A percentile compares a stretch with the other conserved stretches of the same genome.
phyloP scores from a whole-genome alignment of 805 yeast species.

The Candida silvicultrix region DNA sequence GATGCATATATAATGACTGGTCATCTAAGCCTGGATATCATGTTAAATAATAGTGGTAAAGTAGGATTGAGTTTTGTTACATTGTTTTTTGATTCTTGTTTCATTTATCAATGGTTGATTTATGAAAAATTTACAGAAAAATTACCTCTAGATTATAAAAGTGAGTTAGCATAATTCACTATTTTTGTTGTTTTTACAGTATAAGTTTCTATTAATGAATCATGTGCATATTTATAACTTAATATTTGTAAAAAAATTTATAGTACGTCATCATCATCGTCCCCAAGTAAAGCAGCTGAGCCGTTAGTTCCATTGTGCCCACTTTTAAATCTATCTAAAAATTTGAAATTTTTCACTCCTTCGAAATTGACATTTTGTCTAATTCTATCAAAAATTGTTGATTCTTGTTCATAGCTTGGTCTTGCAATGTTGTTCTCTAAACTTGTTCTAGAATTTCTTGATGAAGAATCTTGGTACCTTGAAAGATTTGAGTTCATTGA shows the following conservation, averaged over 20 bases:
- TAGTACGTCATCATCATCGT: not conserved
- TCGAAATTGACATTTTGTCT: not conserved
- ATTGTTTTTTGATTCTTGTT: conserved; percentile 29
- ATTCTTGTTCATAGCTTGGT: not conserved
- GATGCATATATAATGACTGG: conserved; percentile 22
- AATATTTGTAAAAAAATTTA: too few relatives aligned
- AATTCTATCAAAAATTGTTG: not conserved
- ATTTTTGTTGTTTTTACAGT: too few relatives aligned
- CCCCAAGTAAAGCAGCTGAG: too few relatives aligned
- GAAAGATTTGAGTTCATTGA: not conserved
- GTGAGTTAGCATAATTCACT: not conserved
- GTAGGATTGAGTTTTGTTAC: conserved; percentile 33
- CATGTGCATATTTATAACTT: not conserved
- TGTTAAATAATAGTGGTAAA: conserved; percentile 32
- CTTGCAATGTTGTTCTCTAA: not conserved
- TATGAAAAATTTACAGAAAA: conserved; percentile 8
- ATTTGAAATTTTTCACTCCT: not conserved
- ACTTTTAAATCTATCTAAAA: too few relatives aligned
- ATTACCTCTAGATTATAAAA: not conserved
- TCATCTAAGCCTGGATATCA: conserved; percentile 15
- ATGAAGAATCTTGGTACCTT: not conserved
- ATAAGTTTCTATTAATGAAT: too few relatives aligned
- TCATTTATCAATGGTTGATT: conserved; percentile 30
- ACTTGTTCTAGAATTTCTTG: not conserved
- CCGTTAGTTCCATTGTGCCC: too few relatives aligned